Evolutionary conservation across 164 flowering plant species (phyloP).

Genomic region (Piper betle): DNA sequence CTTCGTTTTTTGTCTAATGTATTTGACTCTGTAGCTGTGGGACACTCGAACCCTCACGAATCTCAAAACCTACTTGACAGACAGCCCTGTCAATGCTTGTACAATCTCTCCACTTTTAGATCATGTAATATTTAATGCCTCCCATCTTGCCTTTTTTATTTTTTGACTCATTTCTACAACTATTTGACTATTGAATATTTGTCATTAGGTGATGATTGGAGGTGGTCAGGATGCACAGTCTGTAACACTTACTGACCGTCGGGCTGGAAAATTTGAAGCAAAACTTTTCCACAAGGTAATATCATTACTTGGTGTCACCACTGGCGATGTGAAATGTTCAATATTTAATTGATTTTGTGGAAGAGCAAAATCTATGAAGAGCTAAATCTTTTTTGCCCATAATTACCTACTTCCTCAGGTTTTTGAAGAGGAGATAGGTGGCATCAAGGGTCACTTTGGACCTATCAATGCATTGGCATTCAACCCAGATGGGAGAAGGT

Average conservation of each 20-base stretch:
- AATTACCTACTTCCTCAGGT: constrained; percentile 28
- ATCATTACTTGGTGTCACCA: not conserved
- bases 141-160: not conserved
- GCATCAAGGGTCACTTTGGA: constrained; percentile 94
- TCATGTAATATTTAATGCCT: constrained; percentile 33
- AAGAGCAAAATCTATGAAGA: not conserved
- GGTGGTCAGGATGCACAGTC: constrained; percentile 94
- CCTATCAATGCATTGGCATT: constrained; percentile 92
- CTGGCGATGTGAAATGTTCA: not conserved
- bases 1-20: not conserved
- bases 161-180: not conserved
- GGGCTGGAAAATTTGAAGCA: constrained; percentile 96
- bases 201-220: constrained; percentile 70
- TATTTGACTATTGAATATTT: too few species aligned
- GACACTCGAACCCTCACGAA: constrained; percentile 69
- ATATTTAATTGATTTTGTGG: too few species aligned
- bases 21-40: constrained; percentile 52
- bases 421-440: constrained; percentile 84
- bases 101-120: constrained; percentile 87
- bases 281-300: constrained; percentile 82
- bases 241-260: constrained; percentile 89
- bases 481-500: constrained; percentile 95
- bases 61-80: constrained; percentile 79
- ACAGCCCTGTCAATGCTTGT: constrained; percentile 91
- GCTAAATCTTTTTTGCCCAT: not conserved